phyloP scores from a whole-genome alignment of 257 asterid genomes.

The Ballota nigra region DNA sequence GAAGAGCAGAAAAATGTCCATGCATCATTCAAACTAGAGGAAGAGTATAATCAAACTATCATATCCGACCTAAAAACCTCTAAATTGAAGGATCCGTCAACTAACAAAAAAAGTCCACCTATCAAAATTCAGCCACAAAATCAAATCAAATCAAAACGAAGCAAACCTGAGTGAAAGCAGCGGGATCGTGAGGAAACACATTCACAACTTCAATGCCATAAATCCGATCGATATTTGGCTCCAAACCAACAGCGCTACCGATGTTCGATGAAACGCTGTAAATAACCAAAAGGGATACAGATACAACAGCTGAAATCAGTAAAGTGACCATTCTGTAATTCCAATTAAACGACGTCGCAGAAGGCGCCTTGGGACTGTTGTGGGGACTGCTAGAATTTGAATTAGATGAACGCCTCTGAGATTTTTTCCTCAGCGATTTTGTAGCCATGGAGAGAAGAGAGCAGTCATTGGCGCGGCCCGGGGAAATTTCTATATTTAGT shows the following conservation, averaged over 20 bases:
- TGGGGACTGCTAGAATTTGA: conserved; percentile 24
- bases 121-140: background rate
- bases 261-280: conserved; percentile 39
- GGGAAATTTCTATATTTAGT: too few relatives aligned
- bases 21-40: conserved; percentile 8
- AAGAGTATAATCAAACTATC: background rate
- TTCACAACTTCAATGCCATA: conserved; percentile 61
- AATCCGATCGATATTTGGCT: conserved; percentile 32
- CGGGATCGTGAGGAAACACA: conserved; percentile 81
- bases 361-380: conserved; percentile 29
- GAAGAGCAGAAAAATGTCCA: background rate
- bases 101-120: background rate
- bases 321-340: conserved; percentile 31
- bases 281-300: conserved; percentile 26
- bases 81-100: background rate
- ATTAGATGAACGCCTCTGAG: conserved; percentile 27
- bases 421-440: conserved; percentile 42
- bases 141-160: background rate
- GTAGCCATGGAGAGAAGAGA: conserved; percentile 33
- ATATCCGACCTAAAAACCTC: background rate
- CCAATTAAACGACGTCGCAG: conserved; percentile 31
- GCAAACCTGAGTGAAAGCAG: conserved; percentile 83
- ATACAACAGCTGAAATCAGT: conserved; percentile 32
- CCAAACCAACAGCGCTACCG: conserved; percentile 24
- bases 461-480: conserved; percentile 25